A percentile compares a stretch with the other conserved stretches of the same genome.
phyloP scores from a whole-genome alignment of 345 rosid species.

The Salix brachista region DNA sequence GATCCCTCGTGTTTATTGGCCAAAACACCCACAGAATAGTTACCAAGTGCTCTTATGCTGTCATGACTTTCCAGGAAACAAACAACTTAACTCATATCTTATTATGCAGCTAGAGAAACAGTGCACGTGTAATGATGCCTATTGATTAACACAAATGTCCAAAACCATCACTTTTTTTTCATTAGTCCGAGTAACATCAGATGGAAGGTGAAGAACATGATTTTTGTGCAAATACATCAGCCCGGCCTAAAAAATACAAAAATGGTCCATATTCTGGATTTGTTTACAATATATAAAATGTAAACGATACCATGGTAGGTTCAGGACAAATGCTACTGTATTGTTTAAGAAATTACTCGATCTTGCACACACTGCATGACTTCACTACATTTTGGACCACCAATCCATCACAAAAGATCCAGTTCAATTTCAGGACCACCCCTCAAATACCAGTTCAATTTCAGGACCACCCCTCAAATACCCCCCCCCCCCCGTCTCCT shows the following conservation, averaged over 20 bases:
- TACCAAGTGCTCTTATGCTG: not conserved
- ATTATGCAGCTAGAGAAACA: not conserved
- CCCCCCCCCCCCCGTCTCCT: not conserved
- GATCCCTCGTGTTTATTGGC: not conserved
- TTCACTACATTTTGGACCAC: conserved; percentile 44
- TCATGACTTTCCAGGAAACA: not conserved
- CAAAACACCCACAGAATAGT: not conserved
- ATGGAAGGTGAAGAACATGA: not conserved
- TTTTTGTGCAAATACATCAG: not conserved
- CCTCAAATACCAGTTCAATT: not conserved
- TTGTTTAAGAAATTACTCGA: conserved; percentile 29
- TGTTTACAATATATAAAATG: not conserved
- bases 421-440: conserved; percentile 40
- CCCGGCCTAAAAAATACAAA: not conserved
- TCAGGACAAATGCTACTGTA: conserved; percentile 18
- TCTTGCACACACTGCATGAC: conserved; percentile 19
- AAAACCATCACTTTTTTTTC: not conserved
- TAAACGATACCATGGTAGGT: not conserved
- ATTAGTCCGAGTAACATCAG: not conserved
- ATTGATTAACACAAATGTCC: not conserved
- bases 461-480: no score
- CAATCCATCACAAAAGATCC: conserved; percentile 22
- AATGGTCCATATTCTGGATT: conserved; percentile 9
- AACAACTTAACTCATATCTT: not conserved
- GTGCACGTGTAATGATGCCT: not conserved